These are phyloP conservation scores for Ophiostoma ips DNA, from an alignment of 2,329 filamentous ascomycete species.

Conservation along the genomic window DNA sequence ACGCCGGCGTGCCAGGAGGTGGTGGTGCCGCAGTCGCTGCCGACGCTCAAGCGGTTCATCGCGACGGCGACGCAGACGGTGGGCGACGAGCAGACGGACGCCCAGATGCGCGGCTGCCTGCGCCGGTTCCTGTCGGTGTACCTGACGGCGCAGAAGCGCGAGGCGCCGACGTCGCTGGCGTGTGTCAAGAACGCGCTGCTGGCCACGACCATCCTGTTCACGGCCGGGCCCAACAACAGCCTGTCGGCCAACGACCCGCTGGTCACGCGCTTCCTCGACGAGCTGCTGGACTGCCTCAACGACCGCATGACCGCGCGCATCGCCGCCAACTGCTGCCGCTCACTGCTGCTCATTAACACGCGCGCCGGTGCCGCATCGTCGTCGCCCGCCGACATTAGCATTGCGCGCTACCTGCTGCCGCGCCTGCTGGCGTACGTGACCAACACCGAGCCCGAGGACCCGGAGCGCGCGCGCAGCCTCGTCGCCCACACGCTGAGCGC, in stretches of 20 bases:
- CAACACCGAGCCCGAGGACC: slow-evolving; percentile 58
- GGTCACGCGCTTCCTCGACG: slow-evolving; percentile 60
- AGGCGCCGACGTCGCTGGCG: slow-evolving; percentile 59
- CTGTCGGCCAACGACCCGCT: slow-evolving; percentile 64
- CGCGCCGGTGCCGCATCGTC: slow-evolving; percentile 25
- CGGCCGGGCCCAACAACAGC: slow-evolving; percentile 59
- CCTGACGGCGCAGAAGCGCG: slow-evolving; percentile 59
- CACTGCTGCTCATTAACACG: slow-evolving; percentile 58
- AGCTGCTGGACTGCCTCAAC: slow-evolving; percentile 71
- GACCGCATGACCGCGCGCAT: slow-evolving; percentile 78
- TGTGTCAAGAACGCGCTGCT: slow-evolving; percentile 91
- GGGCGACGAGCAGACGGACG: slow-evolving; percentile 36
- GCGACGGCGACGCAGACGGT: slow-evolving; percentile 49
- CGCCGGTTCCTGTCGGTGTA: slow-evolving; percentile 72
- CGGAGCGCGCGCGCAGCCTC: slow-evolving; percentile 58
- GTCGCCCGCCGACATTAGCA: slow-evolving; percentile 53
- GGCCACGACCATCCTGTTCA: slow-evolving; percentile 78
- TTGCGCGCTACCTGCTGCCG: slow-evolving; percentile 62
- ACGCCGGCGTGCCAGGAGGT: slow-evolving; percentile 77
- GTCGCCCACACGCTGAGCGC: slow-evolving; percentile 62
- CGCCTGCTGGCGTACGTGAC: slow-evolving; percentile 63
- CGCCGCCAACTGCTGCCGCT: slow-evolving; percentile 77
- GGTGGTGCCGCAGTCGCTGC: slow-evolving; percentile 78
- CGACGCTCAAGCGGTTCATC: slow-evolving; percentile 85
- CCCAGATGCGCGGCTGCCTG: slow-evolving; percentile 56